A percentile compares a stretch with the other conserved stretches of the same genome.
Evolutionary conservation across 179 eudicot species (phyloP).

Genomic region (Spinacia oleracea): DNA sequence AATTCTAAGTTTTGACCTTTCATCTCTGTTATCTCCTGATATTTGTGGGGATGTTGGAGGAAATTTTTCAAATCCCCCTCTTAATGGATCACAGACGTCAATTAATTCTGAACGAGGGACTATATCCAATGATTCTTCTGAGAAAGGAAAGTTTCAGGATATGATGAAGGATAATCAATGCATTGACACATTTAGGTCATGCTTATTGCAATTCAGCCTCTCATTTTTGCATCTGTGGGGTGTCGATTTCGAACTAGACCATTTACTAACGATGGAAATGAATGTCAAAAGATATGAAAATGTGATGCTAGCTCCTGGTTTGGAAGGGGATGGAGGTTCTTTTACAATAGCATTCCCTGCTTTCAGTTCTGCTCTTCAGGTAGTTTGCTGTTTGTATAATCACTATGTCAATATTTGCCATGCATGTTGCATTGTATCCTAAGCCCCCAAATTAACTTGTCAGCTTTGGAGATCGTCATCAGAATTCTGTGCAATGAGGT

Average conservation of each 20-base stretch:
- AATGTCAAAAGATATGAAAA: constrained; percentile 59
- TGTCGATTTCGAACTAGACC: constrained; percentile 72
- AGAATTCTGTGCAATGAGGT: constrained; percentile 91
- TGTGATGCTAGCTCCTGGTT: constrained; percentile 71
- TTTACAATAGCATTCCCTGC: constrained; percentile 82
- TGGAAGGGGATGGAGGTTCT: constrained; percentile 90
- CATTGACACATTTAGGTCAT: constrained; percentile 40
- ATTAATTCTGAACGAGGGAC: constrained; percentile 31
- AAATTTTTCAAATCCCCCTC: constrained; percentile 26
- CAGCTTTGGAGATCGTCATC: constrained; percentile 98
- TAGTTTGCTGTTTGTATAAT: constrained; percentile 36
- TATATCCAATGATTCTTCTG: constrained; percentile 30
- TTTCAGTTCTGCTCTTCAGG: constrained; percentile 72
- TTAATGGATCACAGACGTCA: constrained; percentile 26
- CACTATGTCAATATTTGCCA: constrained; percentile 22
- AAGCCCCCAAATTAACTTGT: constrained; percentile 39
- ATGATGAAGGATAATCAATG: constrained; percentile 32
- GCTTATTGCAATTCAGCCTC: constrained; percentile 70
- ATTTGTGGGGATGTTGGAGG: constrained; percentile 28
- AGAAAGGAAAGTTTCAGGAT: constrained; percentile 33
- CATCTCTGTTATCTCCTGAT: constrained; percentile 57
- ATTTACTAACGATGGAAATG: constrained; percentile 70
- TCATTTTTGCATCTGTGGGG: constrained; percentile 90
- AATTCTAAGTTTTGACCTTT: constrained; percentile 71
- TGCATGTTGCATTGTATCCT: constrained; percentile 28